Evolutionary conservation across 371 early-diverging fungal genomes (phyloP), one percentile per base, ranked within the genome.

Genomic region (Antonospora locustae): DNA sequence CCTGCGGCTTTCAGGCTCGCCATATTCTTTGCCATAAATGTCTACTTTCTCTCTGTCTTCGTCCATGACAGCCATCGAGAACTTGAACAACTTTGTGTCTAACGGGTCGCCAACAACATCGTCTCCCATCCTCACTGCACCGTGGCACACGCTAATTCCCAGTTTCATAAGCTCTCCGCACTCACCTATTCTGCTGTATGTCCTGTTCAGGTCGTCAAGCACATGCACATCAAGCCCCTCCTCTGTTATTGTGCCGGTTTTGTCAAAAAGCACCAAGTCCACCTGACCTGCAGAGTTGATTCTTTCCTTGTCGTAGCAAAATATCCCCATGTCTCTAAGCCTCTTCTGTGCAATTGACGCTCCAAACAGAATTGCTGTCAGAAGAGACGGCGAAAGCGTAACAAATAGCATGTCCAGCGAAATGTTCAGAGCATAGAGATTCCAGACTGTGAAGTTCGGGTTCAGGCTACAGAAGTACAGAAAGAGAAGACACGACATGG

Each of bases 171-270:
- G 6, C 0, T 23, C 23, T 41, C 39, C 44, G 17, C 36, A 36
- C 12, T 61, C 45, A 1, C 39, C 27, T 29, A 2, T 17, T 12
- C 16, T 52, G 2, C 9, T 20, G 6, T 6, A 9, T 41, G 43
- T 22, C n/a, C 22, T 17, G 7, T 4, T 9, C 3, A 46, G n/a
- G 44, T 53, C 46, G 58, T 79, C 82, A 20, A 90, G 81, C 11
- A 91, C 91, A 39, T 88, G 78, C 6, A 96, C 84, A 65, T 92
- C 95, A 39, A 99, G 73, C 0, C 91, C 93, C 63, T 93, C 92
- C 66, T 91, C 88, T 0, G 97, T 96, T 41, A 99, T 70, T 2
- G 97, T 99, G 1, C 97, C 97, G 2, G 97, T 97, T 72, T 99
- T 99, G 76, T 99, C 99, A 78, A 97, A 97, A 59, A 88, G 84